These are phyloP conservation scores for Ramaria sp. DNA, from an alignment of 768 basidiomycete species.

Conservation along the genomic window DNA sequence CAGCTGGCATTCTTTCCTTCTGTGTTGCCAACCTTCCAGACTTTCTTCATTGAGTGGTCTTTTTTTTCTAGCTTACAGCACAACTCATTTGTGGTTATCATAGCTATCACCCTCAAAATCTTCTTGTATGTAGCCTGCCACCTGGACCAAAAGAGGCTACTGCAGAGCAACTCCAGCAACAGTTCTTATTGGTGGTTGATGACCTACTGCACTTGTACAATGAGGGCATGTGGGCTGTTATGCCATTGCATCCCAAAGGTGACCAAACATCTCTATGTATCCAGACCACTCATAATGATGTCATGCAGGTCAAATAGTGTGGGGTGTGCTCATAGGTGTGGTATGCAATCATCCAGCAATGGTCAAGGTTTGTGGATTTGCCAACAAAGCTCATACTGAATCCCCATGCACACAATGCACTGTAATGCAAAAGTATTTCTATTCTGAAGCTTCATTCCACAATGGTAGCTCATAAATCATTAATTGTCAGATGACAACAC, in stretches of 20 bases:
- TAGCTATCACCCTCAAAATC: slow-evolving; percentile 19
- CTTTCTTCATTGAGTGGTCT: too few species aligned
- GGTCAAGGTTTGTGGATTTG: slow-evolving; percentile 24
- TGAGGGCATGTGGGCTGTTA: slow-evolving; percentile 16
- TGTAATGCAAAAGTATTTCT: slow-evolving; percentile 11
- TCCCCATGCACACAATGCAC: slow-evolving; percentile 26
- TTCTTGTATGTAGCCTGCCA: slow-evolving; percentile 17
- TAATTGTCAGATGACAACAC: slow-evolving; percentile 2
- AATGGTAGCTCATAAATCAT: slow-evolving; percentile 16
- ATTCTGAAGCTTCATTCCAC: slow-evolving; percentile 5
- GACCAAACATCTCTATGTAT: background rate
- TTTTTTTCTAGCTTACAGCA: background rate
- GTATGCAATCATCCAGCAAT: slow-evolving; percentile 30
- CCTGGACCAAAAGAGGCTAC: slow-evolving; percentile 21
- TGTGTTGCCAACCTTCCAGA: too few species aligned
- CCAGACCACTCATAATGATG: background rate
- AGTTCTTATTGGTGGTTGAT: slow-evolving; percentile 17
- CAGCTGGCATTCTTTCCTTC: too few species aligned
- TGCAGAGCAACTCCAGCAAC: slow-evolving; percentile 19
- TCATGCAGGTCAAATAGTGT: slow-evolving; percentile 16
- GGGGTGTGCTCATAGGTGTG: slow-evolving; percentile 23
- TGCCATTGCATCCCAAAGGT: slow-evolving; percentile 18
- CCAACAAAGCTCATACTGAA: slow-evolving; percentile 20
- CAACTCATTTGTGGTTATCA: background rate
- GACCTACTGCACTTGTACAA: slow-evolving; percentile 18